Evolutionary conservation across 1,139 yeast species (phyloP), one percentile per base, ranked within the genome.

Genomic region (Blastobotrys capitulatus): DNA sequence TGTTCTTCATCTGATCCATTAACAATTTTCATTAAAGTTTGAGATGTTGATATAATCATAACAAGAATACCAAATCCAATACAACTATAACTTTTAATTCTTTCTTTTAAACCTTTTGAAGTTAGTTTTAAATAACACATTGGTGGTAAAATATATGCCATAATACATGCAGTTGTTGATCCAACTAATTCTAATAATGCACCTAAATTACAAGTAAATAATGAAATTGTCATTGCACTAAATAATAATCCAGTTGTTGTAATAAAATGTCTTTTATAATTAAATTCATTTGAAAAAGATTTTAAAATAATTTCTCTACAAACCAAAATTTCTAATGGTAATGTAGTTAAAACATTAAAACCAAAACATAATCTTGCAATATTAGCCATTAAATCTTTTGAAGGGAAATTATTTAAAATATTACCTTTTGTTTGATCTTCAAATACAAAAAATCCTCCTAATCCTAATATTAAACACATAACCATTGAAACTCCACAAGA

Each of bases 121-220:
- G 87, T 77, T 56, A 89, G 74, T 55, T 83, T 80, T 53, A 87
- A 67, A 60, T 77, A 86, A 60, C 96, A 89, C 65, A 83, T 65
- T 6, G 97, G 96, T 0, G 97, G 97, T 12, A 90, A 71, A 19
- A 90, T 87, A 61, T 87, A 90, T 0, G 97, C 97, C 86, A 90
- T 83, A 35, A 87, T 72, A 13, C 95, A 86, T 0, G 97, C 97
- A 0, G 96, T 85, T 0, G 96, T 85, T 0, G 96, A 92, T 1
- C 97, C 97, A 31, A 88, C 89, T 7, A 90, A 72, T 61, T 90
- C 97, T 47, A 90, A 72, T 39, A 90, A 83, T 18, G 92, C 86
- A 1, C 97, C 97, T 52, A 90, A 72, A 58, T 90, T 88, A 62
- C 96, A 89, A 0, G 97, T 89, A 52, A 83, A 71, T 44, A 90